Evolutionary conservation across 106 monocot species (phyloP).

Genomic region (Gastrodia elata): DNA sequence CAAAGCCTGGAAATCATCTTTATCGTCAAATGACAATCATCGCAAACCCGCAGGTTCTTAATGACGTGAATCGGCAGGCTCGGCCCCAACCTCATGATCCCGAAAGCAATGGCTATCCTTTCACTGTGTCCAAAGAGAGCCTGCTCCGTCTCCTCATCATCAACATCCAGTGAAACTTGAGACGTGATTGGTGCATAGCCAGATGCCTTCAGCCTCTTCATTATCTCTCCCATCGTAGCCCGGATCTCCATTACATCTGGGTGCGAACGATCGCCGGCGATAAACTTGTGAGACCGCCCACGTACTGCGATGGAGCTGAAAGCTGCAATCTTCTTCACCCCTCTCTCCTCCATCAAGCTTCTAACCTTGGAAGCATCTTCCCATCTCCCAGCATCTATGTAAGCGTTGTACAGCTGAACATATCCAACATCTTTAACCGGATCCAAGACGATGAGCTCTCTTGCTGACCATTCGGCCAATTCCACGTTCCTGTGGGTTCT

Average conservation of each 20-base stretch:
- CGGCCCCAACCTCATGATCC: slow-evolving; percentile 36
- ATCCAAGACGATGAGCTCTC: slow-evolving; percentile 37
- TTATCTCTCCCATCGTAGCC: slow-evolving; percentile 34
- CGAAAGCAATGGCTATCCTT: slow-evolving; percentile 72
- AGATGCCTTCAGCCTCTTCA: slow-evolving; percentile 30
- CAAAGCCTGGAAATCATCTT: slow-evolving; percentile 58
- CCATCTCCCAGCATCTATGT: slow-evolving; percentile 38
- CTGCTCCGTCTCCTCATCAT: slow-evolving; percentile 68
- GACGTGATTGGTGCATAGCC: slow-evolving; percentile 40
- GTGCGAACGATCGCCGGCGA: slow-evolving; percentile 46
- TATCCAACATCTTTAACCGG: slow-evolving; percentile 53
- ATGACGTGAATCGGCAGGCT: slow-evolving; percentile 47
- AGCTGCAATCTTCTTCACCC: slow-evolving; percentile 50
- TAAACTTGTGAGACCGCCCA: slow-evolving; percentile 43
- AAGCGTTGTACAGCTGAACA: slow-evolving; percentile 61
- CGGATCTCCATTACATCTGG: slow-evolving; percentile 31
- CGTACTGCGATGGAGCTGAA: slow-evolving; percentile 44
- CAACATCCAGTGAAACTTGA: slow-evolving; percentile 29
- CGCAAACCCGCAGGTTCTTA: slow-evolving; percentile 62
- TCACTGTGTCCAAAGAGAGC: slow-evolving; percentile 59
- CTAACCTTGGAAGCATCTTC: slow-evolving; percentile 39
- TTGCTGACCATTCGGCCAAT: slow-evolving; percentile 40
- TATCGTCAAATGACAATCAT: slow-evolving; percentile 66
- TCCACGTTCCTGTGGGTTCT: slow-evolving; percentile 36
- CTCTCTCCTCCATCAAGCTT: slow-evolving; percentile 48